A percentile compares a stretch with the other conserved stretches of the same genome.
Evolutionary conservation across 176 grass and related monocot genomes (phyloP).

Genomic region (Avena insularis): DNA sequence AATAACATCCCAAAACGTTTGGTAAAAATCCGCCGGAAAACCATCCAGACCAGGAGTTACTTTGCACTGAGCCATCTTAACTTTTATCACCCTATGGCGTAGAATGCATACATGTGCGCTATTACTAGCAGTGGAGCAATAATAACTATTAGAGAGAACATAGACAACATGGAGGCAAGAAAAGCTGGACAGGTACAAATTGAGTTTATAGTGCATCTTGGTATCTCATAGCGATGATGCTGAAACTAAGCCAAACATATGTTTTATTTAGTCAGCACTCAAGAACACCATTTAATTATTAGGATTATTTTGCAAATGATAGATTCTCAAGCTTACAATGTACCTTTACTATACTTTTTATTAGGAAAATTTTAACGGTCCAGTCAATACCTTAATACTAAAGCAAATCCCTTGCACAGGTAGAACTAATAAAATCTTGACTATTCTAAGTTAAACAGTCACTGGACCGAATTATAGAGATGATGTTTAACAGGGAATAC

Average conservation of each 20-base stretch:
- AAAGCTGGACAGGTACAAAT: not conserved
- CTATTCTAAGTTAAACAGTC: not conserved
- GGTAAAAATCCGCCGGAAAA: no score
- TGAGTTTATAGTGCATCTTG: not conserved
- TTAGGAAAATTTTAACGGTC: not conserved
- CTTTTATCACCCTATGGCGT: not conserved
- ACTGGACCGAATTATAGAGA: not conserved
- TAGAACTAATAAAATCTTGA: not conserved
- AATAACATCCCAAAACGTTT: no score
- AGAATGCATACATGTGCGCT: not conserved
- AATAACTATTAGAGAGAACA: not conserved
- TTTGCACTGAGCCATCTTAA: not conserved
- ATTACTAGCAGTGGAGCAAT: conserved; percentile 7
- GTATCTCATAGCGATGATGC: not conserved
- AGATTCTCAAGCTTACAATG: not conserved
- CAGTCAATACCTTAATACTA: not conserved
- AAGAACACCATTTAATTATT: not conserved
- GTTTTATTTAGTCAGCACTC: not conserved
- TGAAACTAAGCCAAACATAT: not conserved
- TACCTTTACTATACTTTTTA: not conserved
- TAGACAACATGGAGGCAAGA: not conserved
- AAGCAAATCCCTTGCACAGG: not conserved
- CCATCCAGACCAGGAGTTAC: not conserved
- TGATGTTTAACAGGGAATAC: not conserved
- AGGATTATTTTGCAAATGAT: not conserved